Evolutionary conservation across 176 grass and related monocot genomes (phyloP).

Genomic region (Pontederia paniculata): DNA sequence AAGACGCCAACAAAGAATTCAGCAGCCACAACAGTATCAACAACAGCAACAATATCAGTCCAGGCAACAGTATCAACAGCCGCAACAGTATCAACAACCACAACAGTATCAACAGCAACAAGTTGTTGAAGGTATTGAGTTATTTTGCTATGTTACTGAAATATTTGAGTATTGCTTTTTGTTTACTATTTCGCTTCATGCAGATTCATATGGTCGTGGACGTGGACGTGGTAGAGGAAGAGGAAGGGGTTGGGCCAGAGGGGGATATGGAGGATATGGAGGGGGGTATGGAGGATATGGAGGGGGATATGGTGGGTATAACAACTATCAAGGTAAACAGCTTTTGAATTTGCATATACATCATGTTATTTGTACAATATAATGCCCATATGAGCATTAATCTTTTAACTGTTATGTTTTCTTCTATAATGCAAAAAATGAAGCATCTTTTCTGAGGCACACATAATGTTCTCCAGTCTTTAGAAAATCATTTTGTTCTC

Average conservation of each 20-base stretch:
- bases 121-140: constrained; percentile 19
- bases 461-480: background rate
- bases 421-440: no score
- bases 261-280: constrained; percentile 45
- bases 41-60: constrained; percentile 1
- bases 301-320: constrained; percentile 51
- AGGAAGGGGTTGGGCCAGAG: constrained; percentile 11
- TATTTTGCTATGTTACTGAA: background rate
- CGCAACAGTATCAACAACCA: constrained; percentile 50
- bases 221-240: constrained; percentile 20
- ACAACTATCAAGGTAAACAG: background rate
- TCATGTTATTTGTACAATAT: no score
- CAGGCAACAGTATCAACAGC: constrained; percentile 52
- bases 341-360: background rate
- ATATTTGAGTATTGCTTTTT: constrained; percentile 5
- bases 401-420: no score
- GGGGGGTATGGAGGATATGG: constrained; percentile 40
- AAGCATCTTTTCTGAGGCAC: background rate
- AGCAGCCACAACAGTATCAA: constrained; percentile 63
- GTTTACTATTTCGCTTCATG: constrained; percentile 14
- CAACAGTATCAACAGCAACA: constrained; percentile 55
- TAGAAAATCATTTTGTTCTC: background rate
- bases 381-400: no score
- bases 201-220: constrained; percentile 63
- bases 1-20: constrained; percentile 55